Conservation (phyloP, 345 rosid genomes). For the Gossypium rotundifolium region DNA sequence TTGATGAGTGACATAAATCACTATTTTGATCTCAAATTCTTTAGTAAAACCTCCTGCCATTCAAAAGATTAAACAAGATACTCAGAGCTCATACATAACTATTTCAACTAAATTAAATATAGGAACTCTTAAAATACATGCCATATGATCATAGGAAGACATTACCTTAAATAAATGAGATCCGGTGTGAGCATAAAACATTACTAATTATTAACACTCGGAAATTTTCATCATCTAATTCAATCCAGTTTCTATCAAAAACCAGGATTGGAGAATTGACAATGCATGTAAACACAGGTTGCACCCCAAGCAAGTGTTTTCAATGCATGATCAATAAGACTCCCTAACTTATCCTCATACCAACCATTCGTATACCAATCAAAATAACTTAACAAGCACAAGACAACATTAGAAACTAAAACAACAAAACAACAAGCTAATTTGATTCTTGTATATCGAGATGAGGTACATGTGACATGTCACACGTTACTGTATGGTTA, state of each 20-base stretch:
- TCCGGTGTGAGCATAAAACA: conserved; percentile 54
- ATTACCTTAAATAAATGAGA: conserved; percentile 73
- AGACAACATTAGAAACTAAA: conserved; percentile 42
- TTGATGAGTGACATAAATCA: conserved; percentile 80
- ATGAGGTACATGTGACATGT: too few relatives aligned
- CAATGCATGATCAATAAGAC: conserved; percentile 48
- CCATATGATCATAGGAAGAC: neutral
- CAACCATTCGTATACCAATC: too few relatives aligned
- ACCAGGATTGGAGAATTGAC: conserved; percentile 32
- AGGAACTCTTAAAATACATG: neutral
- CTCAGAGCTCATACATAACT: too few relatives aligned
- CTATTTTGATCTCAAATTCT: conserved; percentile 43
- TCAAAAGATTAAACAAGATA: neutral
- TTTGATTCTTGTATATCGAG: too few relatives aligned
- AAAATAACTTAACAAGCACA: conserved; percentile 52
- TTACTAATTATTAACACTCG: too few relatives aligned
- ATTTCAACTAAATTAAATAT: too few relatives aligned
- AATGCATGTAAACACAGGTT: conserved; percentile 30
- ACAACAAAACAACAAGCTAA: conserved; percentile 46
- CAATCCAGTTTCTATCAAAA: conserved; percentile 8
- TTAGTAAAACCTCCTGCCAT: conserved; percentile 57
- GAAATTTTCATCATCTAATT: neutral
- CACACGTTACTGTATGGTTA: too few relatives aligned
- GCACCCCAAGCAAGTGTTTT: conserved; percentile 64
- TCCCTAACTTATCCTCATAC: too few relatives aligned